phyloP scores from a whole-genome alignment of 163 green algal species.

The Volvox carteri region DNA sequence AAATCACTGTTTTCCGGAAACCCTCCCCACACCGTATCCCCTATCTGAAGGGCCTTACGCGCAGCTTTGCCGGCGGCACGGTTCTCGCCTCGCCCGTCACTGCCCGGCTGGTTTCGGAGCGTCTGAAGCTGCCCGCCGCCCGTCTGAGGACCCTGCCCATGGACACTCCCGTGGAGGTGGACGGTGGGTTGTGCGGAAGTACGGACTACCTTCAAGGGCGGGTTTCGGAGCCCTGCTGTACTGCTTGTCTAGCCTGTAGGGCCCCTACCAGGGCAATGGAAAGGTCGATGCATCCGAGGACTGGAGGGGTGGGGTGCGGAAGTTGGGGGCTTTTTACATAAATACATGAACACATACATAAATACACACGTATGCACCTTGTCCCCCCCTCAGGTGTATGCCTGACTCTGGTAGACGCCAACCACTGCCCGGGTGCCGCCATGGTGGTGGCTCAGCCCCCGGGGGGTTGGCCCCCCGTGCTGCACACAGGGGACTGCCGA shows the following conservation, averaged over 20 bases:
- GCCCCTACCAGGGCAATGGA: no score
- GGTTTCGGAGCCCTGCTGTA: not conserved
- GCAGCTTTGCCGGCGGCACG: conserved; percentile 76
- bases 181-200: conserved; percentile 51
- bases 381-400: conserved; percentile 50
- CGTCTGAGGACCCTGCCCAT: conserved; percentile 70
- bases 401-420: conserved; percentile 91
- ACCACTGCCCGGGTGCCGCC: conserved; percentile 95
- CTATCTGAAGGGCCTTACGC: conserved; percentile 67
- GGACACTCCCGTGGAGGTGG: conserved; percentile 63
- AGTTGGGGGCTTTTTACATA: no score
- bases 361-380: no score
- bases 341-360: no score
- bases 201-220: not conserved
- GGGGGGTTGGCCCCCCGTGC: conserved; percentile 67
- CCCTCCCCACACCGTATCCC: no score
- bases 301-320: no score
- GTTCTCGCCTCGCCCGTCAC: conserved; percentile 92
- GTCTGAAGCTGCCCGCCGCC: conserved; percentile 79
- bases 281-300: no score
- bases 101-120: conserved; percentile 81
- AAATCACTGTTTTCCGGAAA: no score
- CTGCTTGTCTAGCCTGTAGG: no score
- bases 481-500: conserved; percentile 90
- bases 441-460: conserved; percentile 88